phyloP scores from a whole-genome alignment of 2,329 filamentous ascomycete genomes.

The Fusarium multiceps region DNA sequence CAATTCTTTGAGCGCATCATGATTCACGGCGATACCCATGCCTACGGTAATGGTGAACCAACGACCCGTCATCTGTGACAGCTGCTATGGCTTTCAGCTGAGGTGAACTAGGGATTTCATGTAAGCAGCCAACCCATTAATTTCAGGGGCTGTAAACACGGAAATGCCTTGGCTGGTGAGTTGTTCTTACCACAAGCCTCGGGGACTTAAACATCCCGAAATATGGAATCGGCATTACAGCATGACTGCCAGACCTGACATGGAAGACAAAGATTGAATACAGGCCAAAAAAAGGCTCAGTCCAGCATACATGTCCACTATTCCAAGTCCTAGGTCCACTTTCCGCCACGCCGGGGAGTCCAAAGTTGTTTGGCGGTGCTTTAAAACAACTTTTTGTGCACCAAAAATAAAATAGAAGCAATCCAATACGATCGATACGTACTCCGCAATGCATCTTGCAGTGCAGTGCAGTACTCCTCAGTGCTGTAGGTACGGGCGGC shows the following conservation, averaged over 20 bases:
- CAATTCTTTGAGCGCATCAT: constrained; percentile 2
- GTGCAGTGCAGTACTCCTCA: too few species aligned
- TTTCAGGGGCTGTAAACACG: constrained; percentile 16
- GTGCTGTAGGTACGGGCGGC: constrained; percentile 23
- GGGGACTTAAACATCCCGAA: neutral
- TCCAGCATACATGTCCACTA: constrained; percentile 21
- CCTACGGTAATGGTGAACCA: neutral
- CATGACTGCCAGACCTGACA: neutral
- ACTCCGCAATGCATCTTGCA: neutral
- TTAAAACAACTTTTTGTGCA: constrained; percentile 17
- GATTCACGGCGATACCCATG: neutral
- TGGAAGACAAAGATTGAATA: neutral
- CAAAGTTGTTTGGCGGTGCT: constrained; percentile 12
- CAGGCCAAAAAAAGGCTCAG: neutral
- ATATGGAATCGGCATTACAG: constrained; percentile 3
- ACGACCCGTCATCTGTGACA: constrained; percentile 28
- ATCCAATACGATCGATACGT: constrained; percentile 12
- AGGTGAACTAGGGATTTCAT: constrained; percentile 21
- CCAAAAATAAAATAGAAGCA: constrained; percentile 34
- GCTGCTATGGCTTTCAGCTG: constrained; percentile 36
- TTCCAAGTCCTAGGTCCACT: constrained; percentile 24
- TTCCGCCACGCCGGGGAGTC: constrained; percentile 29
- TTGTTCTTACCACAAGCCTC: constrained; percentile 5
- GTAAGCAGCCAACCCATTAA: constrained; percentile 22
- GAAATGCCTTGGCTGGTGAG: constrained; percentile 31